phyloP scores from a whole-genome alignment of 345 rosid genomes.

The Melastoma malabathricum region DNA sequence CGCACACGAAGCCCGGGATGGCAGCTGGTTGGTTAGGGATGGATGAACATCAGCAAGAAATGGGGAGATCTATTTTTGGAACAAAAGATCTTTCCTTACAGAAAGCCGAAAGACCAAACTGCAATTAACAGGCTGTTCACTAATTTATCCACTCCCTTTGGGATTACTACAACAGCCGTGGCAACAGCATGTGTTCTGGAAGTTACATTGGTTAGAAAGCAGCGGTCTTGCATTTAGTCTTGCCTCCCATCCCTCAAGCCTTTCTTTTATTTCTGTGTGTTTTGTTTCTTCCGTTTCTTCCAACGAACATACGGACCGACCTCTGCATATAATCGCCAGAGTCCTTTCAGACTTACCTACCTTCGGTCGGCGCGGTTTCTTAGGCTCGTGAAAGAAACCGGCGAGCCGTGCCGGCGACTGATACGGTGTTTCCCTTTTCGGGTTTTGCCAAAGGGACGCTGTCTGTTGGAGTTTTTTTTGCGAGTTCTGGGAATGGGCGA shows the following conservation, averaged over 20 bases:
- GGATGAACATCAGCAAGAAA: constrained; percentile 10
- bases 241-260: neutral
- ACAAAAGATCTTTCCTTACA: too few species aligned
- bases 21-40: constrained; percentile 10
- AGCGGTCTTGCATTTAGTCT: neutral
- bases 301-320: neutral
- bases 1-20: constrained; percentile 4
- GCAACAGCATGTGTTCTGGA: too few species aligned
- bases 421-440: too few species aligned
- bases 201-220: too few species aligned
- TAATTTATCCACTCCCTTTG: too few species aligned
- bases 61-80: constrained; percentile 1
- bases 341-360: constrained; percentile 4
- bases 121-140: too few species aligned
- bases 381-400: too few species aligned
- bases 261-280: neutral
- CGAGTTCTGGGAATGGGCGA: neutral
- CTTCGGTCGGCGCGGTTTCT: neutral
- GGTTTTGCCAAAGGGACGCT: too few species aligned
- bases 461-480: too few species aligned
- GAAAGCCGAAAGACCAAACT: too few species aligned
- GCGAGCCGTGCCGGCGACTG: too few species aligned
- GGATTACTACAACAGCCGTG: too few species aligned
- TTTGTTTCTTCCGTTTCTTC: neutral
- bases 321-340: neutral